Evolutionary conservation across 73 alveolate species (phyloP).

Genomic region (Diophrys sp.): DNA sequence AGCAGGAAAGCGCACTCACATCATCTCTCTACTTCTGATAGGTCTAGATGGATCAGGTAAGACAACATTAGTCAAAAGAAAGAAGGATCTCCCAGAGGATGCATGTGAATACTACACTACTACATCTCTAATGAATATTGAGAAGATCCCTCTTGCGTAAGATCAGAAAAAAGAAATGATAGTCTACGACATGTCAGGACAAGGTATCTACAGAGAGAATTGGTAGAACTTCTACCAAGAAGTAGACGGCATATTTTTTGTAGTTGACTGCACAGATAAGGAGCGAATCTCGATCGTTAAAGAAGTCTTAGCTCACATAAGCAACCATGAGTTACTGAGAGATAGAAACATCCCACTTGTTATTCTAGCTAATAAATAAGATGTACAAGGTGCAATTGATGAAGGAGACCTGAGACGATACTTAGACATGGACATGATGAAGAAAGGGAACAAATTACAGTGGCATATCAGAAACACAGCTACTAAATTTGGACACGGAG

Average conservation of each 20-base stretch:
- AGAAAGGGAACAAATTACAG: conserved; percentile 16
- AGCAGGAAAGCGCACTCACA: not conserved
- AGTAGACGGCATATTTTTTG: conserved; percentile 58
- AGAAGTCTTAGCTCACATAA: conserved; percentile 29
- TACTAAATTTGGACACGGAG: not conserved
- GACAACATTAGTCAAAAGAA: conserved; percentile 46
- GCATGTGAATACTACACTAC: conserved; percentile 41
- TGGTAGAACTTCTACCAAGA: conserved; percentile 59
- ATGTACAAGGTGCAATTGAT: conserved; percentile 23
- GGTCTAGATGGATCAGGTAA: conserved; percentile 60
- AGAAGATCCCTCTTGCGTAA: conserved; percentile 32
- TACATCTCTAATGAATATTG: conserved; percentile 50
- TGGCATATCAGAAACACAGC: not conserved
- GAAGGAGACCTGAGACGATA: conserved; percentile 18
- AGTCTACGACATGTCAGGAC: conserved; percentile 61
- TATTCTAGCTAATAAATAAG: conserved; percentile 36
- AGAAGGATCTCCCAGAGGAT: conserved; percentile 18
- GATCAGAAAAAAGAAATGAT: conserved; percentile 16
- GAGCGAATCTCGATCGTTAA: conserved; percentile 43
- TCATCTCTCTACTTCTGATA: conserved; percentile 26
- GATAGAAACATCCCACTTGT: conserved; percentile 32
- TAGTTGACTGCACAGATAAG: conserved; percentile 52
- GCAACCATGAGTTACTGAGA: conserved; percentile 15
- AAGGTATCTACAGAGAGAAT: conserved; percentile 57
- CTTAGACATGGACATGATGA: conserved; percentile 24